Base-by-base conservation (phyloP, 495 filamentous ascomycete species). In the Penicillium ochrochloron region DNA sequence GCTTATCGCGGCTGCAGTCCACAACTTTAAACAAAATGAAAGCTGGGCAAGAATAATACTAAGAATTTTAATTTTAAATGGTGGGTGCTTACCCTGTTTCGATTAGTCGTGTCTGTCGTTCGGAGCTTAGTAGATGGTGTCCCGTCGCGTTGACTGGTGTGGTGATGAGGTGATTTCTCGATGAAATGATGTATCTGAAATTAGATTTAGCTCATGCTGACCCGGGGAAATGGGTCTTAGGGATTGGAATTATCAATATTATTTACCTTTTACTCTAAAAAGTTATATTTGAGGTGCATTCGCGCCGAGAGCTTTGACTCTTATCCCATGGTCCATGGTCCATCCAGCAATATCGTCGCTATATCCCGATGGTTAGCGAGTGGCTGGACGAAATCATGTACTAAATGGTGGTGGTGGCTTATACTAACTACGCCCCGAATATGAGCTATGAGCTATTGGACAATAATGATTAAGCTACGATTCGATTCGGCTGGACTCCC, bases 1-100 rank as follows among this genome's bases (percentile, higher is more conserved):
- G 72, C 68, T 75, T 70, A 67, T 69, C 69, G 46, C 37, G 46
- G 48, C 50, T 64, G 63, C 59, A 46, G 59, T 46, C 56, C 59
- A 62, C 52, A 66, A 69, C 60, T 42, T 65, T 61, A 65, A 68
- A 68, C 0, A 31, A 52, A 9, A 52, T 29, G 3, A 19, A 23
- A 48, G 44, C 44, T 25, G 15, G 21, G 44, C 11, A 48, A 48
- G 10, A 48, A 23, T 48, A 21, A 25, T 23, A 23, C 10, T 48
- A 25, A 23, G 4, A 31, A 31, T 5, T 29, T 27, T n/a, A 21
- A 17, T 31, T 6, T 11, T 10, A n/a, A 21, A 5, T 27, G 25
- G 25, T 31, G 15, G 15, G 8, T 8, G 25, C 14, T 7, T n/a
- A 12, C 27, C 25, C 25, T 52, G 25, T 52, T 10, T 23, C 12